Conservation (phyloP, 805 yeast species). For the Isabelozyma rhagii region DNA sequence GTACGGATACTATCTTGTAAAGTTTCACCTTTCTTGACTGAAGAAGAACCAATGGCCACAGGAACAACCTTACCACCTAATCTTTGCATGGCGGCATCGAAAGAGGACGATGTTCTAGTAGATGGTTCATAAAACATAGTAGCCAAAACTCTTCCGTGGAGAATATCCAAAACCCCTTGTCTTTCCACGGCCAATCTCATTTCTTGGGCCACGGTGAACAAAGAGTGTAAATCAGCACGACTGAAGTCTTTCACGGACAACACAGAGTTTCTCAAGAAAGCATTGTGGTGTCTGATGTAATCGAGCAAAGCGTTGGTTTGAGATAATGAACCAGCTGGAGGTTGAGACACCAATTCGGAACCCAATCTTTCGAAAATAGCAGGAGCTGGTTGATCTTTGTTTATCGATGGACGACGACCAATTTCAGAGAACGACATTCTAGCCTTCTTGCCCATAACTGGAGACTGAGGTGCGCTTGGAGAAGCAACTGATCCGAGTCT, state of each 20-base stretch:
- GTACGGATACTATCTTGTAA: conserved; percentile 95
- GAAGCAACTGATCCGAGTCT: conserved; percentile 35
- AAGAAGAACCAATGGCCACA: conserved; percentile 80
- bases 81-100: conserved; percentile 99
- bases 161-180: conserved; percentile 86
- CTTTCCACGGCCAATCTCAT: conserved; percentile 96
- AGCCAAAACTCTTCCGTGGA: conserved; percentile 86
- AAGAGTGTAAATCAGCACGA: conserved; percentile 85
- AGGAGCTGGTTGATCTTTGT: conserved; percentile 44
- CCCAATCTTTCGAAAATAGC: conserved; percentile 49
- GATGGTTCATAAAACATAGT: conserved; percentile 98
- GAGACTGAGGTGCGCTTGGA: conserved; percentile 34
- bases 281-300: conserved; percentile 77
- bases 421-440: conserved; percentile 33
- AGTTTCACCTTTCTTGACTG: conserved; percentile 97
- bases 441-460: conserved; percentile 33
- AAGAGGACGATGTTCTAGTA: conserved; percentile 93
- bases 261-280: conserved; percentile 85
- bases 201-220: conserved; percentile 97
- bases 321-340: conserved; percentile 66
- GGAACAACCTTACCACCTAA: conserved; percentile 96
- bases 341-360: conserved; percentile 69
- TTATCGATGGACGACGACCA: conserved; percentile 33
- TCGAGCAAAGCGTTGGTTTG: conserved; percentile 79
- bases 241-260: conserved; percentile 84